These are phyloP conservation scores for Venturia carpophila DNA, from an alignment of 2,329 filamentous ascomycete genomes.

Conservation along the genomic window DNA sequence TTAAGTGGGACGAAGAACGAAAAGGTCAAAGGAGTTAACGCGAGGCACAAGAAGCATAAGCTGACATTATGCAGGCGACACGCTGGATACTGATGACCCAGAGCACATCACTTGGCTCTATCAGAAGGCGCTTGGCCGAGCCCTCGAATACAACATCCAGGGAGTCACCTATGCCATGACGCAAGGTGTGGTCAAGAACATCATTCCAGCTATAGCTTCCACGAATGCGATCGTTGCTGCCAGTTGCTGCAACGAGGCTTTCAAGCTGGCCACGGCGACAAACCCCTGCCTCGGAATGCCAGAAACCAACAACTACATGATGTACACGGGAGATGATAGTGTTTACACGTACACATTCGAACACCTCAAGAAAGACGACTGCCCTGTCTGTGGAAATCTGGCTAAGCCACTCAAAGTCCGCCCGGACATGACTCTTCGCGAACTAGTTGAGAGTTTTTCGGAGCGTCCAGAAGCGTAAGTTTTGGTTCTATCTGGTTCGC, in stretches of 20 bases:
- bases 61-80: conserved; percentile 47
- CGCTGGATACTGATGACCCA: conserved; percentile 89
- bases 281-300: conserved; percentile 72
- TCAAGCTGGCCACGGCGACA: conserved; percentile 81
- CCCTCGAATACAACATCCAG: conserved; percentile 78
- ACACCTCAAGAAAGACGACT: conserved; percentile 89
- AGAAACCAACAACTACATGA: conserved; percentile 82
- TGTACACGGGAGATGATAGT: conserved; percentile 93
- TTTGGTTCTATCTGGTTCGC: neutral
- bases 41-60: neutral
- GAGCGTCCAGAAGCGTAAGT: conserved; percentile 66
- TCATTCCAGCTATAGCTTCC: conserved; percentile 95
- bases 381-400: conserved; percentile 82
- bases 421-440: conserved; percentile 63
- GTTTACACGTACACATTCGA: conserved; percentile 98
- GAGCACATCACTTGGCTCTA: conserved; percentile 98
- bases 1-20: conserved; percentile 75
- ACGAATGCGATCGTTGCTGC: conserved; percentile 97
- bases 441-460: conserved; percentile 78
- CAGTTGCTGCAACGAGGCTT: conserved; percentile 90
- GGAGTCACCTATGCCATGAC: conserved; percentile 95
- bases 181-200: conserved; percentile 97
- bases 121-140: conserved; percentile 70
- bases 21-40: conserved; percentile 28
- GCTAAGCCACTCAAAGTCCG: conserved; percentile 68